Base-by-base conservation (phyloP, 495 filamentous ascomycete species). In the Xylaria curta region DNA sequence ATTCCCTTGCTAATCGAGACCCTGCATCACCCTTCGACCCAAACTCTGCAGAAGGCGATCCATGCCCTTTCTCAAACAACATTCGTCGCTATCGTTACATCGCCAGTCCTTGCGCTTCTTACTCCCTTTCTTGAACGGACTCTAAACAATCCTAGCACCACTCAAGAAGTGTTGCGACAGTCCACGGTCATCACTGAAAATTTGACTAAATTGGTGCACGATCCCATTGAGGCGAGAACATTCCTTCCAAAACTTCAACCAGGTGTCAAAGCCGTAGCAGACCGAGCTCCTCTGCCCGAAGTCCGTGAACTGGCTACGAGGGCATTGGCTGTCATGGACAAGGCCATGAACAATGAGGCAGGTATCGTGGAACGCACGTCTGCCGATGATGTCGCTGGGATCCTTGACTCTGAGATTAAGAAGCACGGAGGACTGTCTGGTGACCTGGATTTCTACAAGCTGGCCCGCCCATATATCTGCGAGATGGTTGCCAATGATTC, bases 121-220 rank as follows among this genome's bases (percentile, higher is more conserved):
- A 99, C 96, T 4, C 96, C 96, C 44, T 92, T 98, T 71, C 89
- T 99, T 28, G 97, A 98, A 80, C 90, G 96, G 69, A 92, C 94
- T 13, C 88, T 98, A 60, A 97, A 97, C 82, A 93, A 92, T 51
- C 96, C 95, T 6, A 86, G 88, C 15, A 99, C 96, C 10, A 88
- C 92, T 17, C 96, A 99, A 82, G 96, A 99, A 83, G 96, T 98
- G 3, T 85, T 98, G 42, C 91, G 96, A 44, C 97, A 98, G 79
- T 97, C 95, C 4, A 94, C 97, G 26, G 93, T 98, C 21, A 97
- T 99, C n/a, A 93, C 97, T 38, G 96, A 99, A 84, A 99, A 99
- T 81, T 82, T 99, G 83, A 99, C 96, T 60, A 99, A 97, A 85
- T 88, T 99, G 36, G 96, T 99, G 33, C 96, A 99, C 81, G 97